Evolutionary conservation across 2,329 filamentous ascomycete genomes (phyloP).

Genomic region (Apiospora malaysiana): DNA sequence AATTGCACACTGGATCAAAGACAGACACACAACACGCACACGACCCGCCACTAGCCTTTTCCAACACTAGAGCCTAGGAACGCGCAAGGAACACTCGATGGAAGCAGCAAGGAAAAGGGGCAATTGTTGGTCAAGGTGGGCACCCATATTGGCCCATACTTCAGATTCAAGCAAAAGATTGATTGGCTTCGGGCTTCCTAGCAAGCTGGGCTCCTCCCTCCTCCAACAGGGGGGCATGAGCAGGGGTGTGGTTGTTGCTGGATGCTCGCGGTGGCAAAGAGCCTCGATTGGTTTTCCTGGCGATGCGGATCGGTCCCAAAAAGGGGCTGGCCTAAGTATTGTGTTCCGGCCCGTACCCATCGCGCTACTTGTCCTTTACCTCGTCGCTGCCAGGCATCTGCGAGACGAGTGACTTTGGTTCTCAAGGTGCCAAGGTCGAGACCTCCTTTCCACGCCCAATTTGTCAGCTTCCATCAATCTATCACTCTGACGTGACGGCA

Average conservation of each 20-base stretch:
- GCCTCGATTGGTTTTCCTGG: slow-evolving; percentile 13
- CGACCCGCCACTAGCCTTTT: slow-evolving; percentile 13
- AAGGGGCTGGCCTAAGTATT: slow-evolving; percentile 17
- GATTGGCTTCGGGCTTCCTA: not conserved
- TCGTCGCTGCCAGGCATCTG: not conserved
- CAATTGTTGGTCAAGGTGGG: slow-evolving; percentile 8
- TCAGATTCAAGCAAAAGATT: slow-evolving; percentile 10
- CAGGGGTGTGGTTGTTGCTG: not conserved
- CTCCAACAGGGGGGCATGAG: not conserved
- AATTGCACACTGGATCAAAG: slow-evolving; percentile 10
- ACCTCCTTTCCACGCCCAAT: not conserved
- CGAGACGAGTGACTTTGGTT: slow-evolving; percentile 8
- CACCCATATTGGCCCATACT: not conserved
- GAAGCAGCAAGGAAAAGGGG: slow-evolving; percentile 18
- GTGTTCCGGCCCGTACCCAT: slow-evolving; percentile 17
- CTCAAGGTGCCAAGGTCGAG: not conserved
- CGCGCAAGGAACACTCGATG: slow-evolving; percentile 14
- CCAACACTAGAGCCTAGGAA: not conserved
- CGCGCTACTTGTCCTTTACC: slow-evolving; percentile 9
- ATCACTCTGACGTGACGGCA: slow-evolving; percentile 2
- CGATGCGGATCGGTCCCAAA: slow-evolving; percentile 14
- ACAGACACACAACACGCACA: not conserved
- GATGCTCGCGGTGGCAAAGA: not conserved
- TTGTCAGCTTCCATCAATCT: not conserved
- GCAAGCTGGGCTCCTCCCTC: not conserved